A percentile compares a stretch with the other conserved stretches of the same genome.
Evolutionary conservation across 164 flowering plant genomes (phyloP).

Genomic region (Aristolochia californica): DNA sequence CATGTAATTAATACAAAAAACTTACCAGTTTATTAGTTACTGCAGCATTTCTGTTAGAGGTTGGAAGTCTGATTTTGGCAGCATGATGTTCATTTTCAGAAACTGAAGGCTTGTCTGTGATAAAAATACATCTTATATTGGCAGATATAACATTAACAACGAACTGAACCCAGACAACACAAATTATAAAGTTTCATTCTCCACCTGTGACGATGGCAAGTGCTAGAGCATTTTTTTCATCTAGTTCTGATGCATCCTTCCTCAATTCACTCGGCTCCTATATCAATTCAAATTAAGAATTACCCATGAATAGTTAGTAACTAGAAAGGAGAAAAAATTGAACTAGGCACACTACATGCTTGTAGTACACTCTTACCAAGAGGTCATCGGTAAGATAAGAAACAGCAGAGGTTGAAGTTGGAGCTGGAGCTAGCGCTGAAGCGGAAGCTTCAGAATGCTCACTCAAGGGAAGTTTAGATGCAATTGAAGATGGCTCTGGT

Average conservation of each 20-base stretch:
- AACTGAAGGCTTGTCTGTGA: no score
- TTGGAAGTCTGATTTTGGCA: constrained; percentile 63
- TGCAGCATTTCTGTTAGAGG: constrained; percentile 58
- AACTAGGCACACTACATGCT: no score
- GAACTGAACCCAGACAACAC: background rate
- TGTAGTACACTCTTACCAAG: constrained; percentile 44
- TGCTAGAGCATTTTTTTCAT: constrained; percentile 80
- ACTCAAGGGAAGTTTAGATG: constrained; percentile 43
- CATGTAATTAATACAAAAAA: background rate
- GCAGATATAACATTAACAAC: background rate
- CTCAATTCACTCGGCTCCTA: constrained; percentile 59
- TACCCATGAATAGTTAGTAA: no score
- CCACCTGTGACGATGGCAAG: constrained; percentile 86
- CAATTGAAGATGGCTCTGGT: constrained; percentile 15
- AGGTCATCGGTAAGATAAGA: constrained; percentile 52
- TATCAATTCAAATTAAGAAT: no score
- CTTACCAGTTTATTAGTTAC: constrained; percentile 69
- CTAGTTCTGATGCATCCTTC: constrained; percentile 60
- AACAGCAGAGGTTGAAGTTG: constrained; percentile 3
- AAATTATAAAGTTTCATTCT: constrained; percentile 17
- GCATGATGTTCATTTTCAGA: constrained; percentile 14
- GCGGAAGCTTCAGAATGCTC: constrained; percentile 18
- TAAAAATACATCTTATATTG: no score
- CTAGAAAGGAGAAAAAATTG: no score
- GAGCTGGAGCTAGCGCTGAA: no score